Conservation (phyloP, 257 asterid species). For the Cruciata laevipes region DNA sequence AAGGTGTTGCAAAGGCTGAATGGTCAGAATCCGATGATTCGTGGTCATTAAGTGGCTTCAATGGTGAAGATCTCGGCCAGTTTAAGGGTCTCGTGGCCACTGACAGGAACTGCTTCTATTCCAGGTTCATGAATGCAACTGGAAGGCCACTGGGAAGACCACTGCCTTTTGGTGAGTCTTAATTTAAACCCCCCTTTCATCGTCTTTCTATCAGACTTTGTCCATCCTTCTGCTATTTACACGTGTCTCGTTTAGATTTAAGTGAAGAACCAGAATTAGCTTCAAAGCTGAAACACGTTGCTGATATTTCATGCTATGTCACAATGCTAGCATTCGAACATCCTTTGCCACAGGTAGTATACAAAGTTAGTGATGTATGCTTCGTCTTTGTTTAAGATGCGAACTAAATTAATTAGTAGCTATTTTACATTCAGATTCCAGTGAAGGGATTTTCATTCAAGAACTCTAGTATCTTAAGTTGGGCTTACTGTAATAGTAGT, state of each 20-base stretch:
- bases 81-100: conserved; percentile 77
- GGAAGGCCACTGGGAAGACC: conserved; percentile 72
- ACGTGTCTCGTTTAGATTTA: conserved; percentile 33
- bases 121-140: conserved; percentile 52
- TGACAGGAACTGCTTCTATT: conserved; percentile 55
- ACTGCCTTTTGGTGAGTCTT: conserved; percentile 67
- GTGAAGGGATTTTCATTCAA: conserved; percentile 56
- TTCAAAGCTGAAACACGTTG: conserved; percentile 52
- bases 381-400: background rate
- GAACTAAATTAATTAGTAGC: background rate
- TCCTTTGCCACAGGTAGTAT: conserved; percentile 66
- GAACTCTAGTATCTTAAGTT: conserved; percentile 59
- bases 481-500: conserved; percentile 79
- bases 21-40: conserved; percentile 53
- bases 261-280: conserved; percentile 37
- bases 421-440: conserved; percentile 53
- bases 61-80: conserved; percentile 59
- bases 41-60: conserved; percentile 66
- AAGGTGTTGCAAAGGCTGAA: conserved; percentile 59
- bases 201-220: background rate
- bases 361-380: too few relatives aligned
- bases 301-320: conserved; percentile 58
- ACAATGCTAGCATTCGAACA: conserved; percentile 81
- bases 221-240: background rate
- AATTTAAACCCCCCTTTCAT: background rate